A percentile compares a stretch with the other conserved stretches of the same genome.
Conservation (phyloP, 1,284 basidiomycete species). For the Rhizoctonia solani region DNA sequence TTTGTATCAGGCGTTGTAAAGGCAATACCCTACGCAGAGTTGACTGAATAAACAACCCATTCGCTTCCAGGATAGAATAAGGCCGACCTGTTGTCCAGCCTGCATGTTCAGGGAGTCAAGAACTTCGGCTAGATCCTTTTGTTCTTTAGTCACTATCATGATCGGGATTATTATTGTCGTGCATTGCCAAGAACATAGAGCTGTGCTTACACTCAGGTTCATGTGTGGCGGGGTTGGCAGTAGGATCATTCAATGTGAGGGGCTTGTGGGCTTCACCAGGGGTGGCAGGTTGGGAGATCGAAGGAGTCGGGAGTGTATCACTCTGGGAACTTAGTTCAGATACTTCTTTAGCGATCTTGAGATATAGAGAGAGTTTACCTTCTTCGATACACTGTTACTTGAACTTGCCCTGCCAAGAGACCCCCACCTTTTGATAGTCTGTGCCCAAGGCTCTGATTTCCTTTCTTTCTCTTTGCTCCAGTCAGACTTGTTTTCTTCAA, state of each 20-base stretch:
- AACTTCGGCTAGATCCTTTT: conserved; percentile 28
- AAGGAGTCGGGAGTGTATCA: neutral
- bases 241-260: neutral
- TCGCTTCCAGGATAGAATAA: neutral
- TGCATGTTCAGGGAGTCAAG: conserved; percentile 31
- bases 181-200: no score
- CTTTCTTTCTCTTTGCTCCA: conserved; percentile 27
- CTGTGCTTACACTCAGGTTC: conserved; percentile 28
- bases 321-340: conserved; percentile 6
- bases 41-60: neutral
- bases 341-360: neutral
- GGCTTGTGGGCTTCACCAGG: conserved; percentile 6
- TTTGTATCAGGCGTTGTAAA: conserved; percentile 24
- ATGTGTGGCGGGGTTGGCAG: neutral
- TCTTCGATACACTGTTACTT: conserved; percentile 22
- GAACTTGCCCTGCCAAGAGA: conserved; percentile 17
- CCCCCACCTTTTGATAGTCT: conserved; percentile 30
- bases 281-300: neutral
- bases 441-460: conserved; percentile 27
- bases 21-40: conserved; percentile 6
- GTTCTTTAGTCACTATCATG: conserved; percentile 23
- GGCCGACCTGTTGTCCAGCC: conserved; percentile 23
- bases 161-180: neutral
- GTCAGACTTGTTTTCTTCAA: conserved; percentile 30
- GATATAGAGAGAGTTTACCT: neutral